Conservation (phyloP, 2,329 filamentous ascomycete genomes). For the Arthrobotrys conoides region DNA sequence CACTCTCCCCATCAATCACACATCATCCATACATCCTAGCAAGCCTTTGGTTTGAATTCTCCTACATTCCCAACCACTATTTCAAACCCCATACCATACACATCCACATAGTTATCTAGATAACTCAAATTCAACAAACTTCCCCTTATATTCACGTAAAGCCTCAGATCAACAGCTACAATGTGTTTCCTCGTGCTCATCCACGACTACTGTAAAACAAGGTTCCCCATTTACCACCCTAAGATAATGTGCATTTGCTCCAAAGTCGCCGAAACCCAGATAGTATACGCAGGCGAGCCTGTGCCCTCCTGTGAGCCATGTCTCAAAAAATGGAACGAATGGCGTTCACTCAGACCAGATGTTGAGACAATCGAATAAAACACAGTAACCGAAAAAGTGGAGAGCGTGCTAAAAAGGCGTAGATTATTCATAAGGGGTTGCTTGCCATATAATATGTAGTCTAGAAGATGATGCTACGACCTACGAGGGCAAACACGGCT, state of each 20-base stretch:
- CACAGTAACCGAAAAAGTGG: too few species aligned
- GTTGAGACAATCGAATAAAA: constrained; percentile 15
- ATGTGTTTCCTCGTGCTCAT: constrained; percentile 30
- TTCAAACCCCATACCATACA: neutral
- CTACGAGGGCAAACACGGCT: too few species aligned
- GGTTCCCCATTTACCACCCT: constrained; percentile 12
- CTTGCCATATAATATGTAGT: too few species aligned
- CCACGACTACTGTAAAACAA: constrained; percentile 22
- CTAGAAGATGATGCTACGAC: too few species aligned
- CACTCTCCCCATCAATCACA: neutral
- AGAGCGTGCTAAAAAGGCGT: too few species aligned
- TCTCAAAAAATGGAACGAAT: constrained; percentile 14
- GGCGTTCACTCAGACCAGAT: neutral
- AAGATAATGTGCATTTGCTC: constrained; percentile 1
- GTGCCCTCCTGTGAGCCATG: neutral
- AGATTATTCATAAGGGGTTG: too few species aligned
- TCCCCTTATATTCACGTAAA: neutral
- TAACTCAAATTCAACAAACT: neutral
- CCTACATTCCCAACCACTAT: neutral
- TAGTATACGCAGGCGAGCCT: neutral
- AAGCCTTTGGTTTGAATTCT: neutral
- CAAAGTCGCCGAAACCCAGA: neutral
- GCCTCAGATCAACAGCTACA: neutral
- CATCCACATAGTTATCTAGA: neutral
- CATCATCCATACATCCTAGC: neutral